These are phyloP conservation scores for Straminergon stramineum DNA, from an alignment of 225 moss, liverwort and hornwort species.

Conservation along the genomic window DNA sequence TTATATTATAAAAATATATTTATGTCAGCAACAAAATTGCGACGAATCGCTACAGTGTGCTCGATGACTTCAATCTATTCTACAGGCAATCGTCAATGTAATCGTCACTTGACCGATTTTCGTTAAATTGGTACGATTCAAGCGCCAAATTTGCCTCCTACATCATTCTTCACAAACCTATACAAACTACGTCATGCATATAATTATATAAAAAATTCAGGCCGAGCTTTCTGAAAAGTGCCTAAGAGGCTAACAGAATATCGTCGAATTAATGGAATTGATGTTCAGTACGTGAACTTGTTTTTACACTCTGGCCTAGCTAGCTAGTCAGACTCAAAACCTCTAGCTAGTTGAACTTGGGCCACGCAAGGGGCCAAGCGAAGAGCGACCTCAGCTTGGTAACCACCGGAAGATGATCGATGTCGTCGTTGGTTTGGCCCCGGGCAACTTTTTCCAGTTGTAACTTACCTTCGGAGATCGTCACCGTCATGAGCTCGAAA, in stretches of 20 bases:
- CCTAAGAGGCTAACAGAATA: background rate
- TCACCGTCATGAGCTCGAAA: background rate
- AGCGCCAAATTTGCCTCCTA: background rate
- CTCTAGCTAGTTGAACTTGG: background rate
- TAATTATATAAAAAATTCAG: too few relatives aligned
- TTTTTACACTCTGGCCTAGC: too few relatives aligned
- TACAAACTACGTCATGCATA: background rate
- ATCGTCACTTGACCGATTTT: background rate
- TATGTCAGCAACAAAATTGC: too few relatives aligned
- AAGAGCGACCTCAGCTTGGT: background rate
- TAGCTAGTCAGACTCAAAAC: background rate
- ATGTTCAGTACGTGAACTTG: too few relatives aligned
- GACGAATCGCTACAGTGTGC: background rate
- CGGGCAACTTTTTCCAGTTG: background rate
- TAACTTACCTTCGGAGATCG: background rate
- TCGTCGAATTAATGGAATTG: background rate
- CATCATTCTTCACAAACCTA: too few relatives aligned
- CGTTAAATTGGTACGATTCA: background rate
- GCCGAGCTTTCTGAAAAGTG: background rate
- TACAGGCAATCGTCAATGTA: background rate
- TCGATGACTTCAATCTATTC: background rate
- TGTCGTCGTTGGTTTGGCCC: background rate
- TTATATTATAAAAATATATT: background rate
- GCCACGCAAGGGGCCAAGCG: background rate
- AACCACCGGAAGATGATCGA: background rate